These are phyloP conservation scores for Thoreauomyces humboldtii DNA, from an alignment of 192 early-diverging fungal genomes.

Conservation along the genomic window DNA sequence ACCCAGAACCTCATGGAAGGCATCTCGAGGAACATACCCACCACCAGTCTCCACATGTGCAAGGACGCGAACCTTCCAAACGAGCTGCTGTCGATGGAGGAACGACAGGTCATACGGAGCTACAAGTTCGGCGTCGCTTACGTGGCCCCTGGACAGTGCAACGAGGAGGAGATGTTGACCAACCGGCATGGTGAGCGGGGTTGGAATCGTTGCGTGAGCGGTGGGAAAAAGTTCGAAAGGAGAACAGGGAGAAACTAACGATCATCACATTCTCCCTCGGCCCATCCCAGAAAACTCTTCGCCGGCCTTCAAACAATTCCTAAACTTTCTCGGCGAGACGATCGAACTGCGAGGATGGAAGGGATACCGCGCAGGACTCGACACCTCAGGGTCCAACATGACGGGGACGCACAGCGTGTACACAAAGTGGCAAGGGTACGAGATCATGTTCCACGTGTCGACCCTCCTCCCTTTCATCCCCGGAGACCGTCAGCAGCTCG, in stretches of 20 bases:
- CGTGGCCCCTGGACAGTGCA: conserved; percentile 60
- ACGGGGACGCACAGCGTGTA: conserved; percentile 38
- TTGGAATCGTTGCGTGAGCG: not conserved
- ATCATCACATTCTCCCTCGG: not conserved
- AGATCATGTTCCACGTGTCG: conserved; percentile 50
- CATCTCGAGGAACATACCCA: conserved; percentile 50
- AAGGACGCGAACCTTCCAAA: conserved; percentile 59
- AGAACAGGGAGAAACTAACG: too few species aligned
- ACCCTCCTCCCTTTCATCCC: conserved; percentile 40
- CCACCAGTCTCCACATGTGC: conserved; percentile 54
- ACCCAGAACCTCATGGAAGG: conserved; percentile 45
- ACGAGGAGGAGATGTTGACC: conserved; percentile 74
- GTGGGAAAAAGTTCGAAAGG: too few species aligned
- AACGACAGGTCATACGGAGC: conserved; percentile 62
- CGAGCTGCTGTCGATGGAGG: conserved; percentile 68
- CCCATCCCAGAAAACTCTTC: conserved; percentile 31
- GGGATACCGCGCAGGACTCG: conserved; percentile 46
- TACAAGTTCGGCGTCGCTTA: conserved; percentile 80
- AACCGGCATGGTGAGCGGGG: conserved; percentile 48
- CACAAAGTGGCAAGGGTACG: conserved; percentile 37
- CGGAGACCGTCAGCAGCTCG: conserved; percentile 48
- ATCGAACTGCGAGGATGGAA: conserved; percentile 32
- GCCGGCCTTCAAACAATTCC: conserved; percentile 48
- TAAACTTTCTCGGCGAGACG: conserved; percentile 30
- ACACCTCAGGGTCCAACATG: conserved; percentile 30